Evolutionary conservation across 2,329 filamentous ascomycete species (phyloP).

Genomic region (Chaetothyriales sp.): DNA sequence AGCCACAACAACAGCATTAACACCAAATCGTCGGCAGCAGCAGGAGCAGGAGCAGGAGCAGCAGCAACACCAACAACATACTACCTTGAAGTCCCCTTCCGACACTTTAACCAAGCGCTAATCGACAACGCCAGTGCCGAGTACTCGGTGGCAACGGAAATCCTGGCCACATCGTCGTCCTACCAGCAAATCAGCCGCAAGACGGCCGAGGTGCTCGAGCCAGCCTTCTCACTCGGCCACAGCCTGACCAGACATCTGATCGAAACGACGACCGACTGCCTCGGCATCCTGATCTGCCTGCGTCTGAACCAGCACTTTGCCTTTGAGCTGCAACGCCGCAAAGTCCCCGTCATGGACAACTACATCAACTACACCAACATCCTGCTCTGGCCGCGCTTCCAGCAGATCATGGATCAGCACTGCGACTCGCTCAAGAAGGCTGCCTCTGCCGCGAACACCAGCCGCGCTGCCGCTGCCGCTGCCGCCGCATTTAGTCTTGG

Average conservation of each 20-base stretch:
- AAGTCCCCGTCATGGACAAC: slow-evolving; percentile 72
- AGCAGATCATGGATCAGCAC: slow-evolving; percentile 84
- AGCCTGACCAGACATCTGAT: slow-evolving; percentile 60
- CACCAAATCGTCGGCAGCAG: no score
- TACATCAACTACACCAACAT: slow-evolving; percentile 94
- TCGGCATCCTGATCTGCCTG: slow-evolving; percentile 82
- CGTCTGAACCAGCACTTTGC: slow-evolving; percentile 85
- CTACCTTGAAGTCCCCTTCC: slow-evolving; percentile 79
- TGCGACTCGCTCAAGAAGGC: slow-evolving; percentile 65
- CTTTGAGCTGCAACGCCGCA: slow-evolving; percentile 82
- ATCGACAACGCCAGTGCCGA: slow-evolving; percentile 90
- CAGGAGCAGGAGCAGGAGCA: no score
- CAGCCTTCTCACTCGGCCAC: slow-evolving; percentile 74
- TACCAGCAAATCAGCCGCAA: slow-evolving; percentile 65
- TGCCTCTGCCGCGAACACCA: slow-evolving; percentile 25
- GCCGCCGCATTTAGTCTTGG: slow-evolving; percentile 38
- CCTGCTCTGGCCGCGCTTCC: slow-evolving; percentile 90
- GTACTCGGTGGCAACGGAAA: slow-evolving; percentile 81
- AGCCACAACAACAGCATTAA: slow-evolving; percentile 38
- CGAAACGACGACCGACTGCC: slow-evolving; percentile 61
- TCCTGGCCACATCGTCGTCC: slow-evolving; percentile 61
- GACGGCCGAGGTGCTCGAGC: slow-evolving; percentile 77
- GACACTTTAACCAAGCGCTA: slow-evolving; percentile 85
- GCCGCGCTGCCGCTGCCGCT: slow-evolving; percentile 34
- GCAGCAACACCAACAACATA: slow-evolving; percentile 40